Conservation (phyloP, 495 filamentous ascomycete genomes). For the Ascobolus immersus region DNA sequence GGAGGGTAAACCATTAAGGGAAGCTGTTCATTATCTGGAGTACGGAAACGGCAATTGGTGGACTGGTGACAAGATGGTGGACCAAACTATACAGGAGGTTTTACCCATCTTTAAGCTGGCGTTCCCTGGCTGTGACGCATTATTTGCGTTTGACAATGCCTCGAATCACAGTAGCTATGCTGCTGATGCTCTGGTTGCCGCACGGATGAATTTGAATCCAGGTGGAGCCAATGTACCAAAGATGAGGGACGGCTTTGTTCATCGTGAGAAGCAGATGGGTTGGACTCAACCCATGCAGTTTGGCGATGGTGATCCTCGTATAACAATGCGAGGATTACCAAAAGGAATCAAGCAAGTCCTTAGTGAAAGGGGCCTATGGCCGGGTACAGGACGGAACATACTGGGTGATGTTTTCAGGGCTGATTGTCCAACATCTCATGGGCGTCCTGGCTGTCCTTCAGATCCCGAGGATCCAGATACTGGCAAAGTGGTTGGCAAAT, state of each 20-base stretch:
- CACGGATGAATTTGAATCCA: slow-evolving; percentile 2
- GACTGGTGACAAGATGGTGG: background rate
- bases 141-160: slow-evolving; percentile 5
- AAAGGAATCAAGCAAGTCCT: slow-evolving; percentile 5
- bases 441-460: no score
- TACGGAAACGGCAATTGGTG: background rate
- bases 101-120: background rate
- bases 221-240: slow-evolving; percentile 1
- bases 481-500: background rate
- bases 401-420: no score
- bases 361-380: slow-evolving; percentile 3
- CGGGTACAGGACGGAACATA: no score
- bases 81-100: background rate
- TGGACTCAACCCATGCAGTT: slow-evolving; percentile 2
- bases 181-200: slow-evolving; percentile 3
- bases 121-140: background rate
- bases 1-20: background rate
- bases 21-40: background rate
- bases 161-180: slow-evolving; percentile 1
- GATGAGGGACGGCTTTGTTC: slow-evolving; percentile 2
- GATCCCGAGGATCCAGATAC: background rate
- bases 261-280: background rate
- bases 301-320: background rate
- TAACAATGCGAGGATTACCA: background rate
- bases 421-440: no score